Evolutionary conservation across 2,329 filamentous ascomycete species (phyloP), one percentile per base, ranked within the genome.

Genomic region (Aureobasidium sp.): DNA sequence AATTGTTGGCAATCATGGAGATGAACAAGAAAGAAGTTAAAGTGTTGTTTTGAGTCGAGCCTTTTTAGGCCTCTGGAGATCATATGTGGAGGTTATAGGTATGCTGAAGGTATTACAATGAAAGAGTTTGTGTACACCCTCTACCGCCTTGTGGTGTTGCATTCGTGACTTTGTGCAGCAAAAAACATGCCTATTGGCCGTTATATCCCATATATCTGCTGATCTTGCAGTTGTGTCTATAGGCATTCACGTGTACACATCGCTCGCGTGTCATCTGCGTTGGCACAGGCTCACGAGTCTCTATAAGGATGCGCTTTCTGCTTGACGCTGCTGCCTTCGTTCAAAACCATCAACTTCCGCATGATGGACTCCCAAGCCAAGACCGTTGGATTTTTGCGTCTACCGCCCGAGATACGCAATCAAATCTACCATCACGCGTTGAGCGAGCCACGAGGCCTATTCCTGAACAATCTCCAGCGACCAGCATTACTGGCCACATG

Each of bases 121-220:
- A 58, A 45, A 47, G 55, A 58, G 55, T 47, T 57, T 57, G 53
- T 57, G 41, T 47, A 57, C 53, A 37, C 41, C 52, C 14, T 57
- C 53, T 17, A 17, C 12, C 29, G 15, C 3, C 17, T 37, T 58
- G 15, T 22, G n/a, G n/a, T 17, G 20, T 17, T 47, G 14, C 25
- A 27, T 27, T 11, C 15, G 55, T 57, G 53, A 57, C 7, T 44
- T 44, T 34, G 27, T 5, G 6, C 27, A 45, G 53, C 37, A 42
- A 7, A 11, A 53, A 17, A 27, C 22, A 48, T 42, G 52, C 8
- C 52, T 22, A 42, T 42, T 29, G 22, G 36, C 51, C 36, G 51
- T 31, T 34, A 7, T 17, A 22, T 36, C 22, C 29, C 29, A 45
- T 36, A 17, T 34, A 55, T 34, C 36, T 42, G 53, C 53, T 36